These are phyloP conservation scores for Blastocrithidia nonstop DNA, from an alignment of 208 protist genomes.

Conservation along the genomic window DNA sequence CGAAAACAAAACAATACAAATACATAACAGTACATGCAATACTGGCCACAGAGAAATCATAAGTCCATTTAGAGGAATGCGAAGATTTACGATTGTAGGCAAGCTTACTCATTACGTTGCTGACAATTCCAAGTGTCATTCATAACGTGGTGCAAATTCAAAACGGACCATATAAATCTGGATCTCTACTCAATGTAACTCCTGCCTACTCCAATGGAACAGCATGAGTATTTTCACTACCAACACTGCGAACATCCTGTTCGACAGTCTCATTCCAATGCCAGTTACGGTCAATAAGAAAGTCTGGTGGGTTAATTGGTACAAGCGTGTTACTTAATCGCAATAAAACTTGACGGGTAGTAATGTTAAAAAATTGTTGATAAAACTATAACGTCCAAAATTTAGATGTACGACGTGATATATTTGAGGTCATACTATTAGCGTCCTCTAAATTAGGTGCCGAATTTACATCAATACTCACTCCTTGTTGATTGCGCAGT, in stretches of 20 bases:
- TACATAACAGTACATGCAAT: slow-evolving; percentile 68
- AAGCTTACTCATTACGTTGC: slow-evolving; percentile 53
- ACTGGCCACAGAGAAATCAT: slow-evolving; percentile 61
- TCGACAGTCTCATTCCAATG: slow-evolving; percentile 8
- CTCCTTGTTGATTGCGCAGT: too few relatives aligned
- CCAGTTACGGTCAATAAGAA: slow-evolving; percentile 69
- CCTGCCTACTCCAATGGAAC: slow-evolving; percentile 2
- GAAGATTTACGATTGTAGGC: not conserved
- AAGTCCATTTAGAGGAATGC: slow-evolving; percentile 8
- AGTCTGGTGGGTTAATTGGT: slow-evolving; percentile 62
- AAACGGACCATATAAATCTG: slow-evolving; percentile 84
- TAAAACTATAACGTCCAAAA: slow-evolving; percentile 79
- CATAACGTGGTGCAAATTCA: slow-evolving; percentile 86
- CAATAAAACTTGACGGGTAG: slow-evolving; percentile 59
- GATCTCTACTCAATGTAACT: slow-evolving; percentile 15
- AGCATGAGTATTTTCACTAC: not conserved
- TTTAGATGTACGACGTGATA: slow-evolving; percentile 30
- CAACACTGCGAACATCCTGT: not conserved
- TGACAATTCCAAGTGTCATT: slow-evolving; percentile 69
- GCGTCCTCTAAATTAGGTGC: not conserved
- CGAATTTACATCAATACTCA: too few relatives aligned
- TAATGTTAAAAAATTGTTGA: slow-evolving; percentile 84
- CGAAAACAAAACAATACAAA: slow-evolving; percentile 72
- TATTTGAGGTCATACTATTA: slow-evolving; percentile 1
- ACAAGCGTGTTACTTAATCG: slow-evolving; percentile 56